Evolutionary conservation across 306 rosid species (phyloP).

Genomic region (Trichosanthes truncata): DNA sequence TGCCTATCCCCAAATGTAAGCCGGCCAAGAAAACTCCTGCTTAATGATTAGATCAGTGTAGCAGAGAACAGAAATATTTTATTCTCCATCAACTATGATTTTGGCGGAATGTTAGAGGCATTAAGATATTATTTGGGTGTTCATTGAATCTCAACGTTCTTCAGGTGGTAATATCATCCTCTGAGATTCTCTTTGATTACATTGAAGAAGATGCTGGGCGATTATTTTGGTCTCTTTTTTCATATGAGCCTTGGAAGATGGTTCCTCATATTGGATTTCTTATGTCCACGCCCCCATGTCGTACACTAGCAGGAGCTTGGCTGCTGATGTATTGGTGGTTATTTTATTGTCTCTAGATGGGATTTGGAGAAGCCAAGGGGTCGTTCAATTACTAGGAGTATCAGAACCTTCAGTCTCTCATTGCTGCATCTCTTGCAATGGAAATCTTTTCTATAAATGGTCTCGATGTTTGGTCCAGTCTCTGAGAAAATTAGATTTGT

Average conservation of each 20-base stretch:
- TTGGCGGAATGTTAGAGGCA: background rate
- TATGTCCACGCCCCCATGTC: background rate
- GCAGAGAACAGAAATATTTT: background rate
- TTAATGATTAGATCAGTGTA: background rate
- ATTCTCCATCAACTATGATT: background rate
- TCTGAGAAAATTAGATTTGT: too few species aligned
- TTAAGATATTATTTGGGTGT: background rate
- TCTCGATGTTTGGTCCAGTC: too few species aligned
- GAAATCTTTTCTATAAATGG: too few species aligned
- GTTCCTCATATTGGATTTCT: too few species aligned
- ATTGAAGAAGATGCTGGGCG: background rate
- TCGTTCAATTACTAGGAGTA: too few species aligned
- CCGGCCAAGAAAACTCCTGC: background rate
- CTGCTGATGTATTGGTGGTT: background rate
- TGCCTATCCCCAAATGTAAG: background rate
- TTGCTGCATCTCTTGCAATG: too few species aligned
- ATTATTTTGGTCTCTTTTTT: too few species aligned
- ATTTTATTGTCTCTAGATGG: too few species aligned
- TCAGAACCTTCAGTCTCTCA: too few species aligned
- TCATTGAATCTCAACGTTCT: background rate
- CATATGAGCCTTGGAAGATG: background rate
- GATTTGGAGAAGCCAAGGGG: too few species aligned
- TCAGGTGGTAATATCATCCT: background rate
- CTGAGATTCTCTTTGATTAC: background rate
- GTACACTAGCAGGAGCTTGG: background rate